These are phyloP conservation scores for Thelonectria olida DNA, from an alignment of 2,329 filamentous ascomycete species.

Conservation along the genomic window DNA sequence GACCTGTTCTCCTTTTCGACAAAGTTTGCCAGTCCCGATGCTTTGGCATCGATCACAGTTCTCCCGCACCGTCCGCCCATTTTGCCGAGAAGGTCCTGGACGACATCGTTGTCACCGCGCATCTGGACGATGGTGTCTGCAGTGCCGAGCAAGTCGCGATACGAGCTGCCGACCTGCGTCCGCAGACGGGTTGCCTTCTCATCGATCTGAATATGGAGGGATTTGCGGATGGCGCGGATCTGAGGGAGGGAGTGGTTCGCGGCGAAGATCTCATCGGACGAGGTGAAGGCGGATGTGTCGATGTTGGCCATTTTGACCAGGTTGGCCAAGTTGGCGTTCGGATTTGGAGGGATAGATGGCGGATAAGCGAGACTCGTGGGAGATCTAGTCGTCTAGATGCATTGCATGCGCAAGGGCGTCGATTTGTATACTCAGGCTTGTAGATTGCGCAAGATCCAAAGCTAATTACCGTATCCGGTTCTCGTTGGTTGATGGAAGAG, in stretches of 20 bases:
- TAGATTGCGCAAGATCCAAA: not conserved
- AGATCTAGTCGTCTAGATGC: constrained; percentile 14
- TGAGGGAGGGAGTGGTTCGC: constrained; percentile 67
- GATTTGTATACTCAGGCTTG: constrained; percentile 7
- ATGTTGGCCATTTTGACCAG: constrained; percentile 50
- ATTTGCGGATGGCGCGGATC: constrained; percentile 70
- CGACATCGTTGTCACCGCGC: constrained; percentile 78
- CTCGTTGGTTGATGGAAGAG: constrained; percentile 16
- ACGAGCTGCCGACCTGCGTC: constrained; percentile 73
- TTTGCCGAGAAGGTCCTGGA: constrained; percentile 75
- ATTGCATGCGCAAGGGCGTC: constrained; percentile 20
- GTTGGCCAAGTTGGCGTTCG: constrained; percentile 22
- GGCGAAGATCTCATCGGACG: constrained; percentile 64
- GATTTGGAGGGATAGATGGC: constrained; percentile 8
- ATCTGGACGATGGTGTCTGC: constrained; percentile 94
- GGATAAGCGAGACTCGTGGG: not conserved
- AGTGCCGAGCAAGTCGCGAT: constrained; percentile 89
- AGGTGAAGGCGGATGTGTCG: constrained; percentile 59
- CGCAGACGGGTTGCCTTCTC: constrained; percentile 70
- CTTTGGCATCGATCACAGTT: constrained; percentile 73
- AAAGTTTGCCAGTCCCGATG: constrained; percentile 63
- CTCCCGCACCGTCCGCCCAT: constrained; percentile 84
- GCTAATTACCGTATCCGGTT: constrained; percentile 5
- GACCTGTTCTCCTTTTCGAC: constrained; percentile 40
- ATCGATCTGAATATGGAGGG: constrained; percentile 66